These are phyloP conservation scores for Massospora cicadina DNA, from an alignment of 371 early-diverging fungal genomes.

Conservation along the genomic window DNA sequence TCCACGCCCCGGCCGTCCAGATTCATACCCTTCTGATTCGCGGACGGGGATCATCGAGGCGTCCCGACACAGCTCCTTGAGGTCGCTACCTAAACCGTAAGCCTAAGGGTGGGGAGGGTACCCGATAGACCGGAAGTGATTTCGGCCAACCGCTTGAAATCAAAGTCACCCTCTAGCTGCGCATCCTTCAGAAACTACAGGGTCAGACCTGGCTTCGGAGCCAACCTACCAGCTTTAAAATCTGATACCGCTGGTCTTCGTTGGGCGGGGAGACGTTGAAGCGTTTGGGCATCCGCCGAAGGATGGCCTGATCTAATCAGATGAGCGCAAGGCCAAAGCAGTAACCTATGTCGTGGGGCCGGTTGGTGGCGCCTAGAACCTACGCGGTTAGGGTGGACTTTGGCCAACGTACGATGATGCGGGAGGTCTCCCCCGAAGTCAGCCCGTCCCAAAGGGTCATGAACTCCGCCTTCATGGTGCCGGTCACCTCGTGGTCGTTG, in stretches of 20 bases:
- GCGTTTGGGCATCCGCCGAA: conserved; percentile 93
- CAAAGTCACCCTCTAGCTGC: conserved; percentile 45
- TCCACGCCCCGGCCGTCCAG: neutral
- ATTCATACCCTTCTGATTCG: conserved; percentile 44
- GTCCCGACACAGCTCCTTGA: conserved; percentile 90
- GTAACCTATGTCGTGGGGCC: conserved; percentile 79
- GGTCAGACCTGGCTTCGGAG: neutral
- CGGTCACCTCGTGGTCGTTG: conserved; percentile 85
- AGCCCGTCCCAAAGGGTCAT: conserved; percentile 97
- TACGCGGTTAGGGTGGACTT: conserved; percentile 6
- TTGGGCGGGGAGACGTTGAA: conserved; percentile 81
- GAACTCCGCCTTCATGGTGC: conserved; percentile 97
- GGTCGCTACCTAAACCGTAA: conserved; percentile 43
- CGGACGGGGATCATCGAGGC: conserved; percentile 91
- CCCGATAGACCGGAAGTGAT: conserved; percentile 77
- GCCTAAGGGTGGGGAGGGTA: conserved; percentile 10
- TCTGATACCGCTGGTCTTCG: conserved; percentile 69
- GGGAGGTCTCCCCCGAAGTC: conserved; percentile 49
- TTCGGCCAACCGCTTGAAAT: conserved; percentile 48
- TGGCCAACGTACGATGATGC: conserved; percentile 37
- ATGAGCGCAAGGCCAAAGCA: neutral
- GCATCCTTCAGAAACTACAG: conserved; percentile 48
- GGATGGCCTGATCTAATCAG: conserved; percentile 62
- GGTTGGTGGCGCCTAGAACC: conserved; percentile 85
- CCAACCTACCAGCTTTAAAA: conserved; percentile 52